Evolutionary conservation across 805 yeast genomes (phyloP), one percentile per base, ranked within the genome.

Genomic region (Kuraishia cidri): DNA sequence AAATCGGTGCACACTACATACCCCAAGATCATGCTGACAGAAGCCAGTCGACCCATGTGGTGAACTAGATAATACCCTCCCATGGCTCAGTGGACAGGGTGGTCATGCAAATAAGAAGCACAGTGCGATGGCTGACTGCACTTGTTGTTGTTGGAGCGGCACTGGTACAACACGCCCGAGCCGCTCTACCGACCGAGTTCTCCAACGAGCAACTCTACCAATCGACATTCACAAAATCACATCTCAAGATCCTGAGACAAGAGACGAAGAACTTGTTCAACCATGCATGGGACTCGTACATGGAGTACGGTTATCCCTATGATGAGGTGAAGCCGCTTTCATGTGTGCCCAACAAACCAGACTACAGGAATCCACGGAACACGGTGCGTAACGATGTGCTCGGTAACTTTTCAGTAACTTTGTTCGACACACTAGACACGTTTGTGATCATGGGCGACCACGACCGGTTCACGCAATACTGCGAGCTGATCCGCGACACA

Each of bases 271-370:
- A 52, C 2, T 59, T 87, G 22, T 85, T 88, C 43, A 56, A 74
- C 35, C 90, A 81, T 54, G 92, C 82, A 0, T 82, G 90, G 81
- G 47, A 64, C 33, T 66, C 77, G 8, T 88, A 88, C 51, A 60
- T 81, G 60, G 51, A 55, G 2, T 47, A 66, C 45, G 97, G 84
- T 0, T 85, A 70, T 44, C 97, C 97, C 0, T 71, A 60, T 16
- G 97, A 88, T 53, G 94, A 87, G 47, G 72, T 88, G 6, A 56
- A 66, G 23, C 97, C 97, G 0, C 45, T 83, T 9, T 52, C 79
- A 0, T 88, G 97, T 50, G 52, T 48, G 14, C 80, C 86, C 0
- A 70, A 73, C 32, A 80, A 77, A 3, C 74, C 86, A 9, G 86
- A 84, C 46, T 64, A 58, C 37, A 55, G 54, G 0, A 64, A 80